Evolutionary conservation across 345 rosid species (phyloP).

Genomic region (Theobroma cacao): DNA sequence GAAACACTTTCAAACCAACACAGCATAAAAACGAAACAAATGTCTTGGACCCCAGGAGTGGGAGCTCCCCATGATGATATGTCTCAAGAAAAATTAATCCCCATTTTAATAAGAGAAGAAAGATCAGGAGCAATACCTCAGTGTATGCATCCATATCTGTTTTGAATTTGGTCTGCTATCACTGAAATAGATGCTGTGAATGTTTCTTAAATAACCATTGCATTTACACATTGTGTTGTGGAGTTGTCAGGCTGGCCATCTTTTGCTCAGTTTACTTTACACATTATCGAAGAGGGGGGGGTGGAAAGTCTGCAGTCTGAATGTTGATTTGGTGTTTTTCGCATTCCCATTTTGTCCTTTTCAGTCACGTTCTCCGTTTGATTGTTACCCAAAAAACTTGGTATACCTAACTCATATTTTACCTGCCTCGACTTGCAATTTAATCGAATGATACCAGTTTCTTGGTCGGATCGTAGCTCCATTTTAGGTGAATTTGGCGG

Average conservation of each 20-base stretch:
- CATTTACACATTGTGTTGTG: conserved; percentile 17
- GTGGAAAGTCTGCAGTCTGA: conserved; percentile 12
- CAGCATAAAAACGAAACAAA: conserved; percentile 21
- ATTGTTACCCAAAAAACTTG: background rate
- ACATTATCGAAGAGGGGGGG: conserved; percentile 13
- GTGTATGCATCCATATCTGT: conserved; percentile 32
- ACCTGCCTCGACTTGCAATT: too few species aligned
- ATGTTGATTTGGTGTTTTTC: background rate
- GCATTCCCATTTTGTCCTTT: background rate
- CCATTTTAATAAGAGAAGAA: background rate
- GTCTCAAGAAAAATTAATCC: conserved; percentile 23
- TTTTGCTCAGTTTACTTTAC: conserved; percentile 18
- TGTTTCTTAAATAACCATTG: conserved; percentile 11
- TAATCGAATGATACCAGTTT: too few species aligned
- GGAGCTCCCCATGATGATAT: conserved; percentile 37
- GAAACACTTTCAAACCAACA: background rate
- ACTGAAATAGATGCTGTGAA: conserved; percentile 30
- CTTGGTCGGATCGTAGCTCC: too few species aligned
- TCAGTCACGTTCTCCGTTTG: background rate
- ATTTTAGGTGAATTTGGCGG: too few species aligned
- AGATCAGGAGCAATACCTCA: conserved; percentile 14
- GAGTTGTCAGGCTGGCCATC: conserved; percentile 41
- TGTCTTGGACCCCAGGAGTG: conserved; percentile 22
- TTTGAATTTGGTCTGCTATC: conserved; percentile 23
- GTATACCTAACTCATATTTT: background rate